Evolutionary conservation across 2,329 filamentous ascomycete genomes (phyloP), one percentile per base, ranked within the genome.

Genomic region (Colletotrichum orchidophilum): DNA sequence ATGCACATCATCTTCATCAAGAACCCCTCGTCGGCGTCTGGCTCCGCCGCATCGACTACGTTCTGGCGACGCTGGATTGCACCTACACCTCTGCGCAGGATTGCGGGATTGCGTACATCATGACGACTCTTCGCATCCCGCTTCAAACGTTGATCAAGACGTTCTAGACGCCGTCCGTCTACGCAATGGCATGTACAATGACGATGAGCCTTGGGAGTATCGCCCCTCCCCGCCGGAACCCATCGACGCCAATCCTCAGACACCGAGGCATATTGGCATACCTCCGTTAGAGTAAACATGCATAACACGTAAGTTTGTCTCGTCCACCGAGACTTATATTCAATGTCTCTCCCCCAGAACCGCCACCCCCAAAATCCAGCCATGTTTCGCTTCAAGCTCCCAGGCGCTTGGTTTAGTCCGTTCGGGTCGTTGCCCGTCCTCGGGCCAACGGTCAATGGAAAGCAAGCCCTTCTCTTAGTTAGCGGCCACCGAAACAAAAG

Each of bases 361-460:
- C 39, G 24, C 26, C 29, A 53, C 24, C 11, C 15, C 27, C 4
- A 27, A 27, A 21, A 39, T n/a, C 8, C 15, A 49, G 8, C 13
- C 46, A 39, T 42, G 49, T 63, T 54, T 53, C 31, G 49, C 15
- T 39, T 39, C 60, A 8, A 27, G 24, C 29, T 27, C 31, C 46
- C 60, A 53, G 46, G 53, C 60, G 27, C 12, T 35, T 31, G 42
- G 59, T 46, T 46, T 33, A n/a, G 27, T 42, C 60, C 60, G 31
- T 26, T 54, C 24, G 57, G 35, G 29, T 46, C 18, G 52, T 57
- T 33, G 61, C n/a, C n/a, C 12, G 65, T 68, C 61, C 60, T 59
- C 66, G 53, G 54, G 61, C 54, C 61, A 70, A 65, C 61, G 53
- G 42, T 39, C 54, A 13, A 11, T n/a, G 24, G 53, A 46, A 8